Conservation (phyloP, 768 basidiomycete genomes). For the Tylopilus vinaceipallidus region DNA sequence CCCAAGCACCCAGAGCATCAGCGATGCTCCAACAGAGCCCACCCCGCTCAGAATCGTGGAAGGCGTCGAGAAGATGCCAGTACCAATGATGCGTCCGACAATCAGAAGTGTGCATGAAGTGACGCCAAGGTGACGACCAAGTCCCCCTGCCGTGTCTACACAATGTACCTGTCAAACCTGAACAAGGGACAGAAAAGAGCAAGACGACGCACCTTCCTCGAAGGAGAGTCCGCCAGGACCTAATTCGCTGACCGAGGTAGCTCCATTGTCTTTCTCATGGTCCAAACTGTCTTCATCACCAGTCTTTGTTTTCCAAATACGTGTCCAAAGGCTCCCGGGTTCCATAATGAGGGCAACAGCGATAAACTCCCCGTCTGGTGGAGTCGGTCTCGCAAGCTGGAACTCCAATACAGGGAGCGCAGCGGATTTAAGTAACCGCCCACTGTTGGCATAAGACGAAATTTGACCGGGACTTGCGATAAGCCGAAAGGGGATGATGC, state of each 20-base stretch:
- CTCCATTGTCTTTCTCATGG: not conserved
- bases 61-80: conserved; percentile 60
- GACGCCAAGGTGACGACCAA: conserved; percentile 55
- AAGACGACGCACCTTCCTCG: conserved; percentile 40
- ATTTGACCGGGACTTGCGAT: not conserved
- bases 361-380: not conserved
- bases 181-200: not conserved
- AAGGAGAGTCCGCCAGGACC: conserved; percentile 46
- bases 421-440: not conserved
- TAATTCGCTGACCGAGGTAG: conserved; percentile 12
- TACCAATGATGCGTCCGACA: conserved; percentile 56
- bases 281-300: not conserved
- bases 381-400: no score
- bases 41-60: conserved; percentile 55
- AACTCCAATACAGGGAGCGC: not conserved
- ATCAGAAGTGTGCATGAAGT: conserved; percentile 54
- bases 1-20: conserved; percentile 63
- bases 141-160: conserved; percentile 49
- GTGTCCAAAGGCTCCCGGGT: not conserved
- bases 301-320: not conserved
- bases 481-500: not conserved
- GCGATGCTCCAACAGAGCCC: conserved; percentile 55
- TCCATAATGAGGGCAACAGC: conserved; percentile 2
- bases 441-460: not conserved
- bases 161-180: not conserved